Evolutionary conservation across 1,284 basidiomycete species (phyloP).

Genomic region (Boletellus deceptivus): DNA sequence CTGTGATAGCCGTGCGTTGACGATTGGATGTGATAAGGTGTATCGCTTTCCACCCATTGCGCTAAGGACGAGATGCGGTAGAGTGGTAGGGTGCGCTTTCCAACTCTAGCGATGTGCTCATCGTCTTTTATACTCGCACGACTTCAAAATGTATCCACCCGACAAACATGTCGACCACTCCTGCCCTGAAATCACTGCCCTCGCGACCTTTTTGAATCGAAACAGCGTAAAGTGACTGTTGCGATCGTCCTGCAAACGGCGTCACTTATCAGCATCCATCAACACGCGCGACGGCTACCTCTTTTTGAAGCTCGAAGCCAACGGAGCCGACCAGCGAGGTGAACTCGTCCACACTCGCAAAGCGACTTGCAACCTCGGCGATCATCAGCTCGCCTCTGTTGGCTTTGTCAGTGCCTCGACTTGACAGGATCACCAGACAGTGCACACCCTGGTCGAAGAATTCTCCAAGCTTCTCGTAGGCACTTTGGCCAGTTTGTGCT

Average conservation of each 20-base stretch:
- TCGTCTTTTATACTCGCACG: constrained; percentile 96
- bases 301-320: constrained; percentile 77
- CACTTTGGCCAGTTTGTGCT: constrained; percentile 94
- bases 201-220: constrained; percentile 71
- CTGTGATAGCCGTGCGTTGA: constrained; percentile 70
- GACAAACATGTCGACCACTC: constrained; percentile 65
- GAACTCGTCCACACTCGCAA: constrained; percentile 77
- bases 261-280: constrained; percentile 3
- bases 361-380: constrained; percentile 94
- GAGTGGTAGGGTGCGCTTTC: background rate
- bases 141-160: constrained; percentile 72
- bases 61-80: background rate
- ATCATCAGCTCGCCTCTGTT: constrained; percentile 84
- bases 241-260: constrained; percentile 58
- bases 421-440: constrained; percentile 6
- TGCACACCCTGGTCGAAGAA: constrained; percentile 77
- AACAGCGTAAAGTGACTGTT: constrained; percentile 91
- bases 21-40: constrained; percentile 68
- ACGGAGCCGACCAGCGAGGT: constrained; percentile 66
- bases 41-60: constrained; percentile 41
- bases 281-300: constrained; percentile 47
- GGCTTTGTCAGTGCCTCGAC: constrained; percentile 8
- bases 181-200: constrained; percentile 48
- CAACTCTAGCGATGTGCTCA: constrained; percentile 37
- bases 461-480: constrained; percentile 85